Percentiles rank a stretch among this genome's conserved stretches.
phyloP scores from a whole-genome alignment of 2,329 filamentous ascomycete species.

The Trichoderma cornu-damae region DNA sequence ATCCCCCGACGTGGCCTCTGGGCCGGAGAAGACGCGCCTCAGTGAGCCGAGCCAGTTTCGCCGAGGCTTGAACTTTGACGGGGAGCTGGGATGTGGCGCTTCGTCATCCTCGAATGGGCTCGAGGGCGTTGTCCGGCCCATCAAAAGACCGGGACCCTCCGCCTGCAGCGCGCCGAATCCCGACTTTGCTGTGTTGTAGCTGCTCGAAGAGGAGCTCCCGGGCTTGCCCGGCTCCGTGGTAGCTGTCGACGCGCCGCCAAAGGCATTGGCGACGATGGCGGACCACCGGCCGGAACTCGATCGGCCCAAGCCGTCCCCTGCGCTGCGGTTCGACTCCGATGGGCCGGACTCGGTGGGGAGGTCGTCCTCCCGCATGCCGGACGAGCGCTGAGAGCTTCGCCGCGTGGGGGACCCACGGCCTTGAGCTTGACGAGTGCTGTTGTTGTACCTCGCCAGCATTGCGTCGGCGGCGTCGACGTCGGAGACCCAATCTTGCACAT shows the following conservation, averaged over 20 bases:
- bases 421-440: constrained; percentile 27
- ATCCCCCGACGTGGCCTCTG: constrained; percentile 32
- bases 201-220: constrained; percentile 40
- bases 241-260: constrained; percentile 28
- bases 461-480: constrained; percentile 52
- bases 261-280: constrained; percentile 30
- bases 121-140: constrained; percentile 27
- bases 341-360: constrained; percentile 52
- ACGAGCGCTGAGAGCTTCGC: constrained; percentile 35
- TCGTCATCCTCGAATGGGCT: constrained; percentile 32
- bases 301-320: constrained; percentile 38
- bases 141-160: constrained; percentile 47
- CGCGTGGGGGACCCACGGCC: constrained; percentile 38
- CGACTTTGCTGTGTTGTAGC: constrained; percentile 51
- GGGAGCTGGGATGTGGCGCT: constrained; percentile 43
- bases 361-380: constrained; percentile 40
- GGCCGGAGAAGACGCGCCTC: constrained; percentile 54
- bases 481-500: constrained; percentile 54
- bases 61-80: constrained; percentile 52
- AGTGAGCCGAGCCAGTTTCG: constrained; percentile 66
- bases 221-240: constrained; percentile 31
- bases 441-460: constrained; percentile 43
- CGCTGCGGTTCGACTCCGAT: constrained; percentile 49
- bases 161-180: constrained; percentile 49
- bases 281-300: constrained; percentile 33